Evolutionary conservation across 495 filamentous ascomycete genomes (phyloP).

Genomic region (Trichoderma gamsii): DNA sequence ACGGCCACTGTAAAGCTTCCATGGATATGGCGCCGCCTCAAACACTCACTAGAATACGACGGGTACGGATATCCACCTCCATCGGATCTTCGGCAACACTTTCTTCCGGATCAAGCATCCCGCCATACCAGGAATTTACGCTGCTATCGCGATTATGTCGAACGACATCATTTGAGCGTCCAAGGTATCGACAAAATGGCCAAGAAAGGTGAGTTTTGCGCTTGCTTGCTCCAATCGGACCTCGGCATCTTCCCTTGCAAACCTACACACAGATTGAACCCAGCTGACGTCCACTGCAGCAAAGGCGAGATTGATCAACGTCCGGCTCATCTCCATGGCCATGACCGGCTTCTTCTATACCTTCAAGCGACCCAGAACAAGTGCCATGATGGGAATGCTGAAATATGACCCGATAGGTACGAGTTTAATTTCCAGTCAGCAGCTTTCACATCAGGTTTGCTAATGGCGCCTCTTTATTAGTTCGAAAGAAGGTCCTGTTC

Average conservation of each 20-base stretch:
- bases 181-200: conserved; percentile 37
- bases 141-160: conserved; percentile 5
- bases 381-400: conserved; percentile 87
- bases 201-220: conserved; percentile 42
- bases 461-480: conserved; percentile 30
- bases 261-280: background rate
- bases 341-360: conserved; percentile 97
- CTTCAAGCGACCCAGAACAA: conserved; percentile 69
- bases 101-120: background rate
- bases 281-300: conserved; percentile 40
- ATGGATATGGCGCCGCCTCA: background rate
- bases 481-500: conserved; percentile 86
- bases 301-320: conserved; percentile 86
- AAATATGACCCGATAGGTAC: conserved; percentile 98
- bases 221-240: background rate
- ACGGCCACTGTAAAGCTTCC: background rate
- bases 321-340: conserved; percentile 96
- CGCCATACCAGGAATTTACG: conserved; percentile 8
- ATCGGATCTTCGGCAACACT: background rate
- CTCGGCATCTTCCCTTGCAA: background rate
- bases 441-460: no score
- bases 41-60: background rate
- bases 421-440: conserved; percentile 25
- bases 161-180: conserved; percentile 1
- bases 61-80: background rate